Percentiles rank a stretch among this genome's conserved stretches.
These are phyloP conservation scores for Acanthamoeba triangularis DNA, from an alignment of 208 protist genomes.

Conservation along the genomic window DNA sequence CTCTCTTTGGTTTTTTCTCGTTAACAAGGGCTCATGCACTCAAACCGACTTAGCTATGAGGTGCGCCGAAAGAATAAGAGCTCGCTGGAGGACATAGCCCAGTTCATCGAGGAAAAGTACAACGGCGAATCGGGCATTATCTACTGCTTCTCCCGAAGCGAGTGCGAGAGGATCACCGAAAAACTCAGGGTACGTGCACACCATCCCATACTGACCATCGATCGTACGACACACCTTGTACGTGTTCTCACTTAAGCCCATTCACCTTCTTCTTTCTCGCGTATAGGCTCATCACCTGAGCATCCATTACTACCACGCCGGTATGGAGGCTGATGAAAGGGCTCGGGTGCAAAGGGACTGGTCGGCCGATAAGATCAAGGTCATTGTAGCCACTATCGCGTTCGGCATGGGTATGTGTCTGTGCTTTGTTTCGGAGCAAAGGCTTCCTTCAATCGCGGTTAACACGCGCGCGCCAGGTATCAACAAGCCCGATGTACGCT, in stretches of 20 bases:
- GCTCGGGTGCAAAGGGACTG: conserved; percentile 35
- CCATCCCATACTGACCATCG: no score
- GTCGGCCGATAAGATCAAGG: conserved; percentile 33
- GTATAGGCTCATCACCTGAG: neutral
- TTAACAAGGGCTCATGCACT: neutral
- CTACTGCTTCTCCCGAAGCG: conserved; percentile 92
- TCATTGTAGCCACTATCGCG: conserved; percentile 75
- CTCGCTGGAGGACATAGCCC: conserved; percentile 81
- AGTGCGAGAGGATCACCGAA: conserved; percentile 81
- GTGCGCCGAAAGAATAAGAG: conserved; percentile 82
- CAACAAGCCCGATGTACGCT: conserved; percentile 98
- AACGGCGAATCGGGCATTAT: conserved; percentile 91
- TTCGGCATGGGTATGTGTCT: conserved; percentile 66
- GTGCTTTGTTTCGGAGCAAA: neutral
- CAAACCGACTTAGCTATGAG: conserved; percentile 71
- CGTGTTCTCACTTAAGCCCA: no score
- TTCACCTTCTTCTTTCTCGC: neutral
- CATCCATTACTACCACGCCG: conserved; percentile 22
- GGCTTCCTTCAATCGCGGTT: no score
- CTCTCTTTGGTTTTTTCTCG: neutral
- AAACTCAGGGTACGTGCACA: conserved; percentile 16
- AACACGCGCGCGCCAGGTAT: conserved; percentile 86
- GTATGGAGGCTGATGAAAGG: conserved; percentile 43
- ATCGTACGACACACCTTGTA: neutral
- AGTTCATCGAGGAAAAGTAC: conserved; percentile 81